phyloP scores from a whole-genome alignment of 805 yeast genomes.

The Metschnikowia cerradonensis region DNA sequence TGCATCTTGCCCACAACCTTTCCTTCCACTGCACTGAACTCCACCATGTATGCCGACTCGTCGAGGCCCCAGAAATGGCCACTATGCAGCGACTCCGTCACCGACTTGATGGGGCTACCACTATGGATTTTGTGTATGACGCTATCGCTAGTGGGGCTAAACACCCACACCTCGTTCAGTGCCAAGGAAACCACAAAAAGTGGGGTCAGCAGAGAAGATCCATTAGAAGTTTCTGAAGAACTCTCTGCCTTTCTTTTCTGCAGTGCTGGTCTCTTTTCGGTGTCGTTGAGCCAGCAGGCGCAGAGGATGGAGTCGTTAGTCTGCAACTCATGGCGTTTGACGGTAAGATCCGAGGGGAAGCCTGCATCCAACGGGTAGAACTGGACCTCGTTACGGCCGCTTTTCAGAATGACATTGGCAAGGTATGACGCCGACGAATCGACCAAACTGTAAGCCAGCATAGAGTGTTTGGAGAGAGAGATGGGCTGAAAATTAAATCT shows the following conservation, averaged over 20 bases:
- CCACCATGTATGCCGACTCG: constrained; percentile 15
- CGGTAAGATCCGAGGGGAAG: constrained; percentile 14
- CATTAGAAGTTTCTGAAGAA: neutral
- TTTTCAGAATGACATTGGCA: constrained; percentile 40
- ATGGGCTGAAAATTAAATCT: constrained; percentile 1
- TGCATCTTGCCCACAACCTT: constrained; percentile 8
- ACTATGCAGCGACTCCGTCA: constrained; percentile 14
- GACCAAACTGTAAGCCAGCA: constrained; percentile 19
- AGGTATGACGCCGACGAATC: constrained; percentile 29
- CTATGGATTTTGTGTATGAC: constrained; percentile 31
- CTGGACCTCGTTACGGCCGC: constrained; percentile 45
- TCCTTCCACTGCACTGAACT: constrained; percentile 27
- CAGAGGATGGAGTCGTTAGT: constrained; percentile 34
- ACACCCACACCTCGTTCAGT: constrained; percentile 38
- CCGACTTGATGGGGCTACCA: constrained; percentile 18
- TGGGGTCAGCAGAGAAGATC: neutral
- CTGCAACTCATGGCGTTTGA: constrained; percentile 38
- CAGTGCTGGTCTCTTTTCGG: constrained; percentile 2
- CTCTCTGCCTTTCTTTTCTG: constrained; percentile 4
- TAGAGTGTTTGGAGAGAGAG: neutral
- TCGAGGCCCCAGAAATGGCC: constrained; percentile 24
- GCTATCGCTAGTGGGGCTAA: constrained; percentile 42
- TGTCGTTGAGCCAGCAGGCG: constrained; percentile 34
- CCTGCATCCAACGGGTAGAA: constrained; percentile 25
- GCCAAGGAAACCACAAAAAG: constrained; percentile 31